Evolutionary conservation across 1,284 basidiomycete species (phyloP), one percentile per base, ranked within the genome.

Genomic region (Marasmius tenuissimus): DNA sequence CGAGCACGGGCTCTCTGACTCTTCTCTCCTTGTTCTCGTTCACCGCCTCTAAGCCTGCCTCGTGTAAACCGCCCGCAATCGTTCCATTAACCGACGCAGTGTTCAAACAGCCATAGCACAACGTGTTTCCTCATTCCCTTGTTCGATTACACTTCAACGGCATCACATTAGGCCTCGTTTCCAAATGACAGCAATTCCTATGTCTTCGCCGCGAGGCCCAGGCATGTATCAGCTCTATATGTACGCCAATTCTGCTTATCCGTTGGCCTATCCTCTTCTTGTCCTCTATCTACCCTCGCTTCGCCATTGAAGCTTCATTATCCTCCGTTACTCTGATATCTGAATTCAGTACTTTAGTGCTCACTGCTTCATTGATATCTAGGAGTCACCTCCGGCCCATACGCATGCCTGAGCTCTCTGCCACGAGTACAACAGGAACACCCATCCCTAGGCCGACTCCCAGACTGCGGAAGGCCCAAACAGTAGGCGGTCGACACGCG

Each of bases 391-490:
- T n/a, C 27, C 27, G 27, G 27, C 27, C 27, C 27, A 27, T 47
- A 11, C 45, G 20, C 45, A 47, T 47, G 45, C n/a, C 45, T 18
- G 45, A 47, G 45, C 45, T 47, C n/a, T 33, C 50, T 16, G 33
- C 52, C 52, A 37, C 11, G 27, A n/a, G 27, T 35, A 54, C 34
- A 10, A 54, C 52, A 16, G 54, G 22, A 33, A 16, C 40, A 60
- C 27, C 27, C 27, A 27, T 27, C 27, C 27, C 27, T 27, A 27
- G 54, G 57, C 50, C 62, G 27, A 27, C 27, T 22, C 62, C 35
- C 20, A 58, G 58, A 52, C 57, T 63, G 50, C 59, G 62, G 51
- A 63, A 58, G 38, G 6, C 50, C 33, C 42, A 58, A 27, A n/a
- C 50, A 59, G 8, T 39, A 52, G 8, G 47, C 57, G 20, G 16